phyloP scores from a whole-genome alignment of 2,329 filamentous ascomycete genomes.

The Penicillium olsonii region DNA sequence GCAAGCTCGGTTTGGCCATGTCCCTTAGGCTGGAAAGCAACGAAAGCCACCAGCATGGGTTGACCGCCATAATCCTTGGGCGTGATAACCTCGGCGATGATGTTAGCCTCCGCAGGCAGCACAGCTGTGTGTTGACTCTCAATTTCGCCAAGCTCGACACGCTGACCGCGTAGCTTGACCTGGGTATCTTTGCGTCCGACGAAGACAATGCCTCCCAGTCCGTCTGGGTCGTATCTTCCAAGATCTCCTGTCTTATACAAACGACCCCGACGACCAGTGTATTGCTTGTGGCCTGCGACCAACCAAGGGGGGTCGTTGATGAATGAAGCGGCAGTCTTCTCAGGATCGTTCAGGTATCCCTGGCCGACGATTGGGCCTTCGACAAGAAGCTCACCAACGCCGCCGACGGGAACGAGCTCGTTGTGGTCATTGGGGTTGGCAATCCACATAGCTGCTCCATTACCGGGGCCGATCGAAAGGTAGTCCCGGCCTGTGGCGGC shows the following conservation, averaged over 20 bases:
- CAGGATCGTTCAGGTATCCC: constrained; percentile 47
- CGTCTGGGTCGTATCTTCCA: constrained; percentile 40
- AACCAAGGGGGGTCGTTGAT: constrained; percentile 43
- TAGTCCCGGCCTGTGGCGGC: constrained; percentile 37
- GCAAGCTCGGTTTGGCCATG: constrained; percentile 18
- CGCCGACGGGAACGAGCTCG: constrained; percentile 44
- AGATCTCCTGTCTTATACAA: constrained; percentile 46
- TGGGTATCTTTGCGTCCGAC: constrained; percentile 44
- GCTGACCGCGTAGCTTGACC: constrained; percentile 46
- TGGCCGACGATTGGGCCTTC: constrained; percentile 51
- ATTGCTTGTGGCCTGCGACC: constrained; percentile 24
- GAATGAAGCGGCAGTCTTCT: constrained; percentile 39
- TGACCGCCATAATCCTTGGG: constrained; percentile 31
- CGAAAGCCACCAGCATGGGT: constrained; percentile 33
- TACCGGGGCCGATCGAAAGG: constrained; percentile 41
- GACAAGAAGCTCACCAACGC: constrained; percentile 50
- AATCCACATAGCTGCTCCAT: constrained; percentile 43
- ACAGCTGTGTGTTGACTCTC: constrained; percentile 37
- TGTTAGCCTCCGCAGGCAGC: constrained; percentile 34
- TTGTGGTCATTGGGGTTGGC: constrained; percentile 42
- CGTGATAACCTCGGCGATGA: constrained; percentile 53
- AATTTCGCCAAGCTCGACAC: constrained; percentile 46
- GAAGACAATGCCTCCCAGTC: constrained; percentile 40
- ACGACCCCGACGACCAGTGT: constrained; percentile 32
- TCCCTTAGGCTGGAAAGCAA: constrained; percentile 28